Evolutionary conservation across 352 stramenopile genomes (phyloP).

Genomic region (Globisporangium camurandrum): DNA sequence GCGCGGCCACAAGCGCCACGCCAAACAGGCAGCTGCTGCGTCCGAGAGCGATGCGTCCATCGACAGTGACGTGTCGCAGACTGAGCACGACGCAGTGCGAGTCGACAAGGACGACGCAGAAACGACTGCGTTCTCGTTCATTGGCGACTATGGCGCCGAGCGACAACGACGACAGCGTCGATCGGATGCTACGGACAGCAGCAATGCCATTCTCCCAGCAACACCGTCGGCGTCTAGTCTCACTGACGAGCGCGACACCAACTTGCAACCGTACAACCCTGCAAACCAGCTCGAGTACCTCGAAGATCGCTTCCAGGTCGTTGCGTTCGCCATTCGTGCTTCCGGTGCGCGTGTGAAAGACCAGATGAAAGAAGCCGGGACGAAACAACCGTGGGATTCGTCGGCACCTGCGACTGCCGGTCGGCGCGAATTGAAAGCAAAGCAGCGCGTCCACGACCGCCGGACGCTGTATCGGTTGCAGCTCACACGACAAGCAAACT

Average conservation of each 20-base stretch:
- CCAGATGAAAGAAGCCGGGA: slow-evolving; percentile 86
- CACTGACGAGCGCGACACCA: slow-evolving; percentile 43
- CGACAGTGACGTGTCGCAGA: slow-evolving; percentile 16
- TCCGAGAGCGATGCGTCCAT: slow-evolving; percentile 20
- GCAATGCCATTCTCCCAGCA: no score
- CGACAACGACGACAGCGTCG: slow-evolving; percentile 19
- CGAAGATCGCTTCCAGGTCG: slow-evolving; percentile 82
- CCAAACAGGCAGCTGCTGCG: slow-evolving; percentile 3
- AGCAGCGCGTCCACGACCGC: slow-evolving; percentile 74
- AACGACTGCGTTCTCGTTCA: slow-evolving; percentile 59
- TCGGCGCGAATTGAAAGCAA: slow-evolving; percentile 77
- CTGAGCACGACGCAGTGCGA: no score
- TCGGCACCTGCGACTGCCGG: slow-evolving; percentile 55
- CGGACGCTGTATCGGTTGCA: slow-evolving; percentile 53
- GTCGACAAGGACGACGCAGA: slow-evolving; percentile 25
- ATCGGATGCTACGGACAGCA: no score
- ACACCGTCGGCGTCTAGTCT: slow-evolving; percentile 6
- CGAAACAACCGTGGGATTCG: slow-evolving; percentile 73
- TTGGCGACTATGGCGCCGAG: slow-evolving; percentile 43
- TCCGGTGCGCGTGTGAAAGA: slow-evolving; percentile 81
- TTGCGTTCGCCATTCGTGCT: slow-evolving; percentile 81
- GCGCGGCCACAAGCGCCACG: slow-evolving; percentile 3
- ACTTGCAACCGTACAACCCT: slow-evolving; percentile 78
- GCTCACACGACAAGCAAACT: slow-evolving; percentile 52
- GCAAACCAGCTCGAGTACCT: slow-evolving; percentile 85